These are phyloP conservation scores for Kurtzmaniella quercitrusa DNA, from an alignment of 1,139 yeast genomes.

Conservation along the genomic window DNA sequence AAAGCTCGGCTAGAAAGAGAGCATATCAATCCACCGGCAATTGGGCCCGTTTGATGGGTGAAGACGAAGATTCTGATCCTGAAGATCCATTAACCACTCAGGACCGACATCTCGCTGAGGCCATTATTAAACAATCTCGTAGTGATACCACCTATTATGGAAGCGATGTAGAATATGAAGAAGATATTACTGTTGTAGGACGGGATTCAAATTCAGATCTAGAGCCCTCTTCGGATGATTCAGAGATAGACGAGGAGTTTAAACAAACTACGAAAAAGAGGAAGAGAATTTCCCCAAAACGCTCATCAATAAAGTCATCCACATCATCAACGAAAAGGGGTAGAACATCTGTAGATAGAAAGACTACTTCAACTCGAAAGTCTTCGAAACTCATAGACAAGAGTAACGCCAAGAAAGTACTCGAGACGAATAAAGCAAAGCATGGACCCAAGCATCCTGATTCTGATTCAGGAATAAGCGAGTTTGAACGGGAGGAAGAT, in stretches of 20 bases:
- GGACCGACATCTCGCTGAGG: conserved; percentile 47
- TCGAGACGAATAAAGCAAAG: neutral
- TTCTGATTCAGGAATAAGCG: neutral
- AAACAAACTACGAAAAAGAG: neutral
- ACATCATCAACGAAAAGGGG: neutral
- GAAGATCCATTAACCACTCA: conserved; percentile 24
- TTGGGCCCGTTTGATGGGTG: conserved; percentile 31
- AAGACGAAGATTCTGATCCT: conserved; percentile 25
- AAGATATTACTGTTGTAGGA: conserved; percentile 16
- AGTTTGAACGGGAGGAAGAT: conserved; percentile 5
- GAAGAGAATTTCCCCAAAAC: neutral
- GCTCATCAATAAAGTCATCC: neutral
- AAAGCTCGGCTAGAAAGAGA: conserved; percentile 47
- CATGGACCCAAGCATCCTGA: too few relatives aligned
- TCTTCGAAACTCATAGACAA: too few relatives aligned
- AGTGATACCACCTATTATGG: conserved; percentile 19
- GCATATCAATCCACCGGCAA: conserved; percentile 31
- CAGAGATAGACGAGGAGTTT: conserved; percentile 1
- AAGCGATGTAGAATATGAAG: conserved; percentile 29
- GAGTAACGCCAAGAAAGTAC: conserved; percentile 12
- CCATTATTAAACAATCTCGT: conserved; percentile 24
- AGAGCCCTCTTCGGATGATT: conserved; percentile 2
- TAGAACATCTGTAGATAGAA: too few relatives aligned
- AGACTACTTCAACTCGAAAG: neutral
- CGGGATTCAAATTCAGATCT: neutral